Percentiles rank a stretch among this genome's conserved stretches.
Evolutionary conservation across 1,284 basidiomycete genomes (phyloP).

Genomic region (Cutaneotrichosporon sp.): DNA sequence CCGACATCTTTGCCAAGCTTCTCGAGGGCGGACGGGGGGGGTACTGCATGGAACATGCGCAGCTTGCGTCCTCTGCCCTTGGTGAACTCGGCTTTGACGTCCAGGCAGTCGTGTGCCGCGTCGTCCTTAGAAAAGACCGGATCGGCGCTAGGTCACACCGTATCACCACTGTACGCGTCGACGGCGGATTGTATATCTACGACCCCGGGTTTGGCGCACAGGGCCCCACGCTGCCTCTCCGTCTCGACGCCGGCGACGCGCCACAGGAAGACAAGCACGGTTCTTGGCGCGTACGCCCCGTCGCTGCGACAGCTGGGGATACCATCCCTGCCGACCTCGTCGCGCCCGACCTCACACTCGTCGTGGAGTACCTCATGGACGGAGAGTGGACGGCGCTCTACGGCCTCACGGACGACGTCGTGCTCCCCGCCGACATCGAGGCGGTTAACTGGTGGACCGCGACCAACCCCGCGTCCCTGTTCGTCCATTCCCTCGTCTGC

Average conservation of each 20-base stretch:
- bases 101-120: slow-evolving; percentile 4
- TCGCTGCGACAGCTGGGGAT: not conserved
- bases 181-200: slow-evolving; percentile 8
- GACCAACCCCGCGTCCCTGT: slow-evolving; percentile 4
- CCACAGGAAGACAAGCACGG: slow-evolving; percentile 5
- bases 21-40: slow-evolving; percentile 8
- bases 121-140: not conserved
- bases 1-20: slow-evolving; percentile 7
- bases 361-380: slow-evolving; percentile 2
- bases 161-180: slow-evolving; percentile 6
- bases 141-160: slow-evolving; percentile 3
- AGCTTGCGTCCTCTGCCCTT: slow-evolving; percentile 4
- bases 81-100: slow-evolving; percentile 6
- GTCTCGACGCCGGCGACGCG: not conserved
- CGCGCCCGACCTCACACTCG: not conserved
- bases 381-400: slow-evolving; percentile 10
- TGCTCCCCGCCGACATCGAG: slow-evolving; percentile 6
- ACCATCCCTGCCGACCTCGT: not conserved
- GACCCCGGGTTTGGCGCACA: slow-evolving; percentile 12
- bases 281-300: slow-evolving; percentile 3
- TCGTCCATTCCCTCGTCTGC: not conserved
- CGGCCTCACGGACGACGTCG: slow-evolving; percentile 2
- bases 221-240: slow-evolving; percentile 6
- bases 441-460: slow-evolving; percentile 16
- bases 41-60: slow-evolving; percentile 19